A percentile compares a stretch with the other conserved stretches of the same genome.
Evolutionary conservation across 208 protist species (phyloP).

Genomic region (Strigomonas galati): DNA sequence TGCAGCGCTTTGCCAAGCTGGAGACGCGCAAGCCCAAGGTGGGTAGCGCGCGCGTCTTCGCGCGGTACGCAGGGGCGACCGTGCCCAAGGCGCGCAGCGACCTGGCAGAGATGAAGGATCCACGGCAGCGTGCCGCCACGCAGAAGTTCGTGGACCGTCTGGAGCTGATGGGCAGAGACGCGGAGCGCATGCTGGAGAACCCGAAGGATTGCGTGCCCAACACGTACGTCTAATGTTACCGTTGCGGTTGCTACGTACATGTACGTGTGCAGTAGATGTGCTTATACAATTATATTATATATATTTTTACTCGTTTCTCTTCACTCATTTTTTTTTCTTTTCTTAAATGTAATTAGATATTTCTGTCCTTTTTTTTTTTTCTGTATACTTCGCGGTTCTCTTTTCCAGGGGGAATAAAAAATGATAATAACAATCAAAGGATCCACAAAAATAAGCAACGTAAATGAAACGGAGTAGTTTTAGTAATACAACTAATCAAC

Average conservation of each 20-base stretch:
- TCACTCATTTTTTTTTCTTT: background rate
- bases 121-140: constrained; percentile 30
- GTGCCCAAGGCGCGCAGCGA: constrained; percentile 50
- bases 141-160: constrained; percentile 44
- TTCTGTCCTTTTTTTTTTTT: constrained; percentile 4
- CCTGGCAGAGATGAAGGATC: constrained; percentile 20
- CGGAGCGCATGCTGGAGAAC: constrained; percentile 52
- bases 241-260: too few relatives aligned
- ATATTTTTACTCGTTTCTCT: background rate
- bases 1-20: constrained; percentile 66
- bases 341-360: background rate
- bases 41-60: constrained; percentile 48
- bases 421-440: too few relatives aligned
- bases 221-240: constrained; percentile 44
- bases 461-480: too few relatives aligned
- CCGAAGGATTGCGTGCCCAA: constrained; percentile 55
- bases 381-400: background rate
- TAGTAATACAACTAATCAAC: too few relatives aligned
- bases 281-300: background rate
- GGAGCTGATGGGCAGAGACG: constrained; percentile 56
- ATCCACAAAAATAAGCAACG: too few relatives aligned
- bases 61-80: constrained; percentile 37
- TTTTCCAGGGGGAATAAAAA: background rate
- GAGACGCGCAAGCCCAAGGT: constrained; percentile 56
- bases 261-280: background rate